Evolutionary conservation across 371 early-diverging fungal species (phyloP).

Genomic region (Mortierella sp.): DNA sequence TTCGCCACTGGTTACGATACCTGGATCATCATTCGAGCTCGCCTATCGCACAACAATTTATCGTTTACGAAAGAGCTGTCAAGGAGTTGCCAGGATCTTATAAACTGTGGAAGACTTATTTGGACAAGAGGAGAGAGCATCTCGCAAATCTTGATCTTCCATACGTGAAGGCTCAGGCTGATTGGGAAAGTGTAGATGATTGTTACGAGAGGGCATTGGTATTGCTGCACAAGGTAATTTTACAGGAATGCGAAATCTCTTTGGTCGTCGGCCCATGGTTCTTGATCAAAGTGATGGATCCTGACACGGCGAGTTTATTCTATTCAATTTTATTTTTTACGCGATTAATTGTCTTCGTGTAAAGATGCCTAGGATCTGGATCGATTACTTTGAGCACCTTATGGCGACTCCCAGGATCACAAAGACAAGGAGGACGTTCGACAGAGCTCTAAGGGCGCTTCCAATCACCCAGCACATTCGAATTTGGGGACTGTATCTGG

Average conservation of each 20-base stretch:
- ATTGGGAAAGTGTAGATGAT: slow-evolving; percentile 75
- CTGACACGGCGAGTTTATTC: not conserved
- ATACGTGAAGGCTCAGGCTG: slow-evolving; percentile 60
- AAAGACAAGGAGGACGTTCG: slow-evolving; percentile 86
- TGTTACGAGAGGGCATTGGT: slow-evolving; percentile 91
- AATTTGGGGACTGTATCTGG: slow-evolving; percentile 90
- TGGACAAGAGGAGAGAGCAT: slow-evolving; percentile 77
- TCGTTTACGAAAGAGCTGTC: slow-evolving; percentile 91
- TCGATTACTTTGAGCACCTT: slow-evolving; percentile 80
- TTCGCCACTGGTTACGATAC: slow-evolving; percentile 92
- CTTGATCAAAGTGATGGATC: not conserved
- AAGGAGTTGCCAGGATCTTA: slow-evolving; percentile 92
- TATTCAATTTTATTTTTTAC: slow-evolving; percentile 11
- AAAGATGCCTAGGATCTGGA: slow-evolving; percentile 89
- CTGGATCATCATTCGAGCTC: slow-evolving; percentile 84
- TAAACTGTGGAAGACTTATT: slow-evolving; percentile 94
- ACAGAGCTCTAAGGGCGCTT: slow-evolving; percentile 90
- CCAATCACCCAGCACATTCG: slow-evolving; percentile 94
- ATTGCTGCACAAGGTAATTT: slow-evolving; percentile 85
- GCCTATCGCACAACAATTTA: slow-evolving; percentile 63
- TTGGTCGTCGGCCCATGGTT: not conserved
- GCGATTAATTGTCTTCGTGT: not conserved
- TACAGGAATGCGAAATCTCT: not conserved
- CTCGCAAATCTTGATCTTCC: slow-evolving; percentile 65
- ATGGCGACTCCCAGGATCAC: slow-evolving; percentile 81